Evolutionary conservation across 306 rosid species (phyloP).

Genomic region (Cicer arietinum): DNA sequence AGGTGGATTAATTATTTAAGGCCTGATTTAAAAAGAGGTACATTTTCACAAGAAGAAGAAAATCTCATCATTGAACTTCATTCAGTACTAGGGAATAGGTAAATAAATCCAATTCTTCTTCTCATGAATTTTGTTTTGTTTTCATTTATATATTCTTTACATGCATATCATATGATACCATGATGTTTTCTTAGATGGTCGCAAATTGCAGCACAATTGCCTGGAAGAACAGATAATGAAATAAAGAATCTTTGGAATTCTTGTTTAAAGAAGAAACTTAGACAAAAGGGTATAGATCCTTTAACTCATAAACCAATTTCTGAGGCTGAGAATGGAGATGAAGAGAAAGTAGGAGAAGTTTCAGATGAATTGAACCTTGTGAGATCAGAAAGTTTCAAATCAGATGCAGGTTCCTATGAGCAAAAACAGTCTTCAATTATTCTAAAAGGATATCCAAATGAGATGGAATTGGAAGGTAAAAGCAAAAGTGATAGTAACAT

Average conservation of each 20-base stretch:
- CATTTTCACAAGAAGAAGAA: constrained; percentile 66
- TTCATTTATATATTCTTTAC: too few species aligned
- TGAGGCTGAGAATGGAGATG: constrained; percentile 53
- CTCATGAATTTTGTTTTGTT: background rate
- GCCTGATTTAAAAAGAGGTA: constrained; percentile 73
- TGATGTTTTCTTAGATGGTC: constrained; percentile 69
- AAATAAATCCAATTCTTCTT: constrained; percentile 37
- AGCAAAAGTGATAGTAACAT: constrained; percentile 37
- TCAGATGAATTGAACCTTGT: constrained; percentile 52
- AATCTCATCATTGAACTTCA: constrained; percentile 62
- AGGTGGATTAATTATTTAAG: constrained; percentile 72
- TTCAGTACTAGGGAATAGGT: constrained; percentile 67
- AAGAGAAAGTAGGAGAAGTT: constrained; percentile 37
- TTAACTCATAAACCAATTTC: constrained; percentile 74
- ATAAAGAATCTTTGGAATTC: constrained; percentile 95
- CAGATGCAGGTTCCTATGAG: constrained; percentile 52
- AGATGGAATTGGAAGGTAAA: constrained; percentile 38
- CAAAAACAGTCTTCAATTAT: constrained; percentile 45
- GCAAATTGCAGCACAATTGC: constrained; percentile 82
- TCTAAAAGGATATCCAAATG: constrained; percentile 39
- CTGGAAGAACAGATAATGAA: constrained; percentile 93
- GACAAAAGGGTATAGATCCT: constrained; percentile 87
- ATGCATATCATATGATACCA: too few species aligned
- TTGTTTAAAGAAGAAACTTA: constrained; percentile 81
- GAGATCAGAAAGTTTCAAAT: constrained; percentile 50